These are phyloP conservation scores for Parachaetomium inaequale DNA, from an alignment of 495 filamentous ascomycete species.

Conservation along the genomic window DNA sequence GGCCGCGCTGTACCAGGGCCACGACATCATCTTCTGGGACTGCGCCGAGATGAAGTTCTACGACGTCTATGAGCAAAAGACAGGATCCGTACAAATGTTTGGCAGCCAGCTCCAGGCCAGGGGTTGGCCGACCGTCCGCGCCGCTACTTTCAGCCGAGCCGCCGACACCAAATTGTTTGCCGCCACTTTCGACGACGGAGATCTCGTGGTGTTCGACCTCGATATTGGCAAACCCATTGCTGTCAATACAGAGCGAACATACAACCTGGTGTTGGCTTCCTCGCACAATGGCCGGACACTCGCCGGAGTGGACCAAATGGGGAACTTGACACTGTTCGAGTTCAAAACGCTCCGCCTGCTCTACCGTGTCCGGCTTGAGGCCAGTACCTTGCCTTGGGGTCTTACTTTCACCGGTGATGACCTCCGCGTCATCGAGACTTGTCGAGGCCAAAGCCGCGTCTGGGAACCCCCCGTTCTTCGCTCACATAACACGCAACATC, in stretches of 20 bases:
- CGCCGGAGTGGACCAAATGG: neutral
- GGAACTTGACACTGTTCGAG: neutral
- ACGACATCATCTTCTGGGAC: slow-evolving; percentile 4
- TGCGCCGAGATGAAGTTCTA: neutral
- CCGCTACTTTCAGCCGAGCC: neutral
- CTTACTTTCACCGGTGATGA: neutral
- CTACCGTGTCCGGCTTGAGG: neutral
- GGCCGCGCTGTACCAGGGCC: slow-evolving; percentile 12
- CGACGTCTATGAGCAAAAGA: slow-evolving; percentile 2
- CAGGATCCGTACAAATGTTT: neutral
- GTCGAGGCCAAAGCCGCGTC: neutral
- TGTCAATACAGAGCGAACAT: neutral
- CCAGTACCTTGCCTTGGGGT: neutral
- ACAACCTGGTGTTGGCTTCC: neutral
- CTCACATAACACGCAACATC: neutral
- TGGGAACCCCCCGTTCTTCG: slow-evolving; percentile 7
- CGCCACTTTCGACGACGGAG: neutral
- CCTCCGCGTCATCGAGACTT: neutral
- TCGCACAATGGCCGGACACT: neutral
- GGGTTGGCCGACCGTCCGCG: neutral
- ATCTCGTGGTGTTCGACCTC: neutral
- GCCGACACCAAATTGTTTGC: neutral
- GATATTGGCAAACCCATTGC: neutral
- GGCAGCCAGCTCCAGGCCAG: neutral
- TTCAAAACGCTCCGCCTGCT: neutral